phyloP scores from a whole-genome alignment of 257 asterid genomes.

The Phtheirospermum japonicum region DNA sequence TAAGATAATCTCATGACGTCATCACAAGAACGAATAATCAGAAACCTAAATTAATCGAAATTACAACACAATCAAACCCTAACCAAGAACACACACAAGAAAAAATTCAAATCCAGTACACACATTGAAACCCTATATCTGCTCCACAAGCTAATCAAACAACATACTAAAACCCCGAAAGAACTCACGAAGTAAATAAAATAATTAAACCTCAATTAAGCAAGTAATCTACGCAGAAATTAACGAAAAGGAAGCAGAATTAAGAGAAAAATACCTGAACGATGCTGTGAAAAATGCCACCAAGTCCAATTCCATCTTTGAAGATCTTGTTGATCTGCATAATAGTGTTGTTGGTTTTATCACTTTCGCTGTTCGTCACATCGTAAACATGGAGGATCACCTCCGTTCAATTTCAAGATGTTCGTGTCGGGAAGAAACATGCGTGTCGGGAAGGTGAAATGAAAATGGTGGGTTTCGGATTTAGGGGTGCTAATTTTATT shows the following conservation, averaged over 20 bases:
- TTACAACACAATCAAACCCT: neutral
- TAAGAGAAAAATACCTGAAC: constrained; percentile 62
- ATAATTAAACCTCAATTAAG: neutral
- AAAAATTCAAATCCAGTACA: constrained; percentile 5
- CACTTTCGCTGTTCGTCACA: constrained; percentile 88
- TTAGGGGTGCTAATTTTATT: too few species aligned
- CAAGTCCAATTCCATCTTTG: constrained; percentile 96
- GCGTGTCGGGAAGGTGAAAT: too few species aligned
- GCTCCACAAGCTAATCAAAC: constrained; percentile 11
- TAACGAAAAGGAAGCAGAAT: neutral
- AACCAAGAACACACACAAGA: too few species aligned
- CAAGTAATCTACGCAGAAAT: constrained; percentile 12
- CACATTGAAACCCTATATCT: constrained; percentile 42
- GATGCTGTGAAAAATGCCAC: constrained; percentile 99
- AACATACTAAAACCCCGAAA: neutral
- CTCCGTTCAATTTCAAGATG: constrained; percentile 39
- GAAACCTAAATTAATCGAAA: neutral
- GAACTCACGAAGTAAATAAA: neutral
- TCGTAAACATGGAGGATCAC: constrained; percentile 94
- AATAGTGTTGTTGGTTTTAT: constrained; percentile 88
- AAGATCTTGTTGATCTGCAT: constrained; percentile 95
- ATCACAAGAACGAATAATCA: neutral
- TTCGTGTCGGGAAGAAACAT: too few species aligned
- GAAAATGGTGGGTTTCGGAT: too few species aligned
- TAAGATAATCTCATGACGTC: neutral